Evolutionary conservation across 129 eudicot genomes (phyloP).

Genomic region (Scalesia atractyloides): DNA sequence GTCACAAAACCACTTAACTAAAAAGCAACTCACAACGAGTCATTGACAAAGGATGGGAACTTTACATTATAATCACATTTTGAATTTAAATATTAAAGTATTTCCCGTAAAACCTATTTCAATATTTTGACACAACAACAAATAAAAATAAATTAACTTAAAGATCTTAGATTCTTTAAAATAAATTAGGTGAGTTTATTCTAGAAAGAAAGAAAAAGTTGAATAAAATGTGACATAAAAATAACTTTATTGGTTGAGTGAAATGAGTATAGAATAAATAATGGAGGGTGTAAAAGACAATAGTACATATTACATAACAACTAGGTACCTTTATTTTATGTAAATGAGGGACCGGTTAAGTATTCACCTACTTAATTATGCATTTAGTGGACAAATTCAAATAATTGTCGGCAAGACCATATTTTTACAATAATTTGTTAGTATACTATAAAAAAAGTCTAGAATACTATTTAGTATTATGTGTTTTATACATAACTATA

Average conservation of each 20-base stretch:
- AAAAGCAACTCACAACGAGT: constrained; percentile 14
- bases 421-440: constrained; percentile 14
- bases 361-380: constrained; percentile 46
- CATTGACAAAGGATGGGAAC: background rate
- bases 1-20: constrained; percentile 42
- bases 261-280: constrained; percentile 50
- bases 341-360: constrained; percentile 36
- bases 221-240: constrained; percentile 41
- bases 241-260: constrained; percentile 43
- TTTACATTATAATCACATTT: constrained; percentile 20
- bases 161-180: background rate
- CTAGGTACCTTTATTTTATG: constrained; percentile 27
- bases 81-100: background rate
- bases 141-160: too few relatives aligned
- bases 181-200: constrained; percentile 34
- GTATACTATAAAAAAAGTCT: background rate
- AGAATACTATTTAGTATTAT: background rate
- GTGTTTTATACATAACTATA: background rate
- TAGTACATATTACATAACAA: constrained; percentile 38
- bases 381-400: constrained; percentile 51
- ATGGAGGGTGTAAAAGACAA: constrained; percentile 41
- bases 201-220: constrained; percentile 30
- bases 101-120: constrained; percentile 4
- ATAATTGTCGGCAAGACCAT: constrained; percentile 64
- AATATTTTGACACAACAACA: background rate